phyloP scores from a whole-genome alignment of 2,329 filamentous ascomycete genomes.

The Beauveria scarabaeidicola region DNA sequence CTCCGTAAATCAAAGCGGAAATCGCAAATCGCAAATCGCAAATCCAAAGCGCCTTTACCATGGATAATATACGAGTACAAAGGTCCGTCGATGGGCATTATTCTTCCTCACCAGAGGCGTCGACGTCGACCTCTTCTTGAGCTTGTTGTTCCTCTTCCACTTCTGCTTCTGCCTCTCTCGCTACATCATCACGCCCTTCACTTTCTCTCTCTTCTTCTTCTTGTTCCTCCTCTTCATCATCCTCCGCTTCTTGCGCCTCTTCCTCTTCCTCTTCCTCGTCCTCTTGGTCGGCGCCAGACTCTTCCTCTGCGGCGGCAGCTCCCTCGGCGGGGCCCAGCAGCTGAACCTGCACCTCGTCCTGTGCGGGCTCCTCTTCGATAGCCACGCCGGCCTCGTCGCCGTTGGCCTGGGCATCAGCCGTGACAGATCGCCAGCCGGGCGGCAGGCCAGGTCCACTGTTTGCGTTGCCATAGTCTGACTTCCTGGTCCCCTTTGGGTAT shows the following conservation, averaged over 20 bases:
- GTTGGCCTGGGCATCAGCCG: conserved; percentile 13
- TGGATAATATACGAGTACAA: neutral
- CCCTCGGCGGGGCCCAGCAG: conserved; percentile 16
- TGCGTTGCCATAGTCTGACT: conserved; percentile 59
- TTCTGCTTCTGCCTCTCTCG: neutral
- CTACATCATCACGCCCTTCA: neutral
- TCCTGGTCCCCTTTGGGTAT: conserved; percentile 61
- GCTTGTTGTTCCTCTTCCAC: neutral
- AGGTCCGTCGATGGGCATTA: conserved; percentile 11
- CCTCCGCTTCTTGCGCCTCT: neutral
- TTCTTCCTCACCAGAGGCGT: conserved; percentile 28
- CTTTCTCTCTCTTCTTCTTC: neutral
- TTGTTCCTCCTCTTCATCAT: conserved; percentile 19
- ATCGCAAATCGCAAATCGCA: conserved; percentile 4
- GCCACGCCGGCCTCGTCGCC: conserved; percentile 11
- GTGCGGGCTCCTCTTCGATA: conserved; percentile 19
- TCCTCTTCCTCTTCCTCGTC: conserved; percentile 2
- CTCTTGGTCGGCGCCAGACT: neutral
- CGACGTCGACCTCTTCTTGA: conserved; percentile 20
- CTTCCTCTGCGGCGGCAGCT: conserved; percentile 16
- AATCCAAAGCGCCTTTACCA: conserved; percentile 3
- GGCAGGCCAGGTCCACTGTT: conserved; percentile 56
- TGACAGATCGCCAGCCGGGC: conserved; percentile 41
- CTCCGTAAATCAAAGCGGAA: neutral
- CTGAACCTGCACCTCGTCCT: conserved; percentile 27